Conservation (phyloP, 768 basidiomycete genomes). For the Termitomyces sp. region DNA sequence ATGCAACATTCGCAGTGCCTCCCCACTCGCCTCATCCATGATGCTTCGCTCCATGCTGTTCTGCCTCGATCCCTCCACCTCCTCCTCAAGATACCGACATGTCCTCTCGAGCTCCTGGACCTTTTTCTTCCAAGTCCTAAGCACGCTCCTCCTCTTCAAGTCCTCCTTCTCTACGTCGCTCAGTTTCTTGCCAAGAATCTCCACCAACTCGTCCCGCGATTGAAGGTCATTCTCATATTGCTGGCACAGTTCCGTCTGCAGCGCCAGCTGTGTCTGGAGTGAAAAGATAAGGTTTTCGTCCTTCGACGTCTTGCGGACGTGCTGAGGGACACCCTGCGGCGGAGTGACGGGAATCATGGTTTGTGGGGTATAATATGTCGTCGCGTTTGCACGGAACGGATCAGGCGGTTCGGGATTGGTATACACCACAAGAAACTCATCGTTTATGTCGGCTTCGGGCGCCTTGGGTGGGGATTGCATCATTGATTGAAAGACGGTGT, state of each 20-base stretch:
- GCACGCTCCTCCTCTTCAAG: constrained; percentile 50
- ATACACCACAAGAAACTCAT: constrained; percentile 55
- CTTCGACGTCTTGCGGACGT: constrained; percentile 61
- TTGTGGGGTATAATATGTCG: constrained; percentile 76
- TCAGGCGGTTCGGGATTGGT: constrained; percentile 50
- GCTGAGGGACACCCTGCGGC: constrained; percentile 40
- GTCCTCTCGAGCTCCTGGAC: constrained; percentile 70
- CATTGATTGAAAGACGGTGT: constrained; percentile 63
- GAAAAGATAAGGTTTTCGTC: constrained; percentile 72
- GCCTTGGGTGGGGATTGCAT: constrained; percentile 36
- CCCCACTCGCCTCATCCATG: constrained; percentile 81
- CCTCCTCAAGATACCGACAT: constrained; percentile 73
- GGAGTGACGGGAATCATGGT: constrained; percentile 71
- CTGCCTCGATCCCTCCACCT: constrained; percentile 81
- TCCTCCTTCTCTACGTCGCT: constrained; percentile 60
- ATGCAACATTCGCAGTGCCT: constrained; percentile 79
- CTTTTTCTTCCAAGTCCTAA: constrained; percentile 73
- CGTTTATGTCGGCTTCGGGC: constrained; percentile 67
- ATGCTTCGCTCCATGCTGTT: constrained; percentile 80
- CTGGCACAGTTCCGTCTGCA: constrained; percentile 72
- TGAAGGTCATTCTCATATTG: constrained; percentile 77
- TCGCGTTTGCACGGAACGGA: constrained; percentile 72
- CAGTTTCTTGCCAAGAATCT: constrained; percentile 54
- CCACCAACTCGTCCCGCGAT: constrained; percentile 72
- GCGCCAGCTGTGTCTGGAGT: constrained; percentile 69